Percentiles rank a stretch among this genome's conserved stretches.
These are phyloP conservation scores for Quaeritorhiza haematococci DNA, from an alignment of 371 early-diverging fungal species.

Conservation along the genomic window DNA sequence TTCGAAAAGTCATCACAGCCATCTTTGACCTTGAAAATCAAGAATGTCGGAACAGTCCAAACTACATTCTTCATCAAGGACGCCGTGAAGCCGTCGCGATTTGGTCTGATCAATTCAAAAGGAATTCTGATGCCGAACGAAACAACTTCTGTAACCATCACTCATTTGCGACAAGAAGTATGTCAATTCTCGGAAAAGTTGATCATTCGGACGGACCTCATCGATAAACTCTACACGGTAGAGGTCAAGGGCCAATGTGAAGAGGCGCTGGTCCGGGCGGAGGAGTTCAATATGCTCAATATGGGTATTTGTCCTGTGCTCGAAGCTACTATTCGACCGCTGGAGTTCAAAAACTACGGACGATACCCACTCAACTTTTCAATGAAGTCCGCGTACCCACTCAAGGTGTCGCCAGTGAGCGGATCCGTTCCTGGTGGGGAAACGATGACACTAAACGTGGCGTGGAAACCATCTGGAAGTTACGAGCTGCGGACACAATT, in stretches of 20 bases:
- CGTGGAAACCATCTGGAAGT: conserved; percentile 52
- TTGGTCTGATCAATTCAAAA: conserved; percentile 35
- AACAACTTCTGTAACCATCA: conserved; percentile 27
- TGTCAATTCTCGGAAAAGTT: conserved; percentile 37
- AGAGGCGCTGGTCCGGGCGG: conserved; percentile 44
- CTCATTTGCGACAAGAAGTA: conserved; percentile 39
- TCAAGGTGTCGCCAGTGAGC: conserved; percentile 37
- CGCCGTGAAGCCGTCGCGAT: conserved; percentile 35
- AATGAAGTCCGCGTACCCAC: conserved; percentile 43
- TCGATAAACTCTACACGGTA: conserved; percentile 40
- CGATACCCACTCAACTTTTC: conserved; percentile 39
- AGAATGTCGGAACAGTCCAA: conserved; percentile 45
- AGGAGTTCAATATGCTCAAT: conserved; percentile 45
- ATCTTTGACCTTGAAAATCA: conserved; percentile 24
- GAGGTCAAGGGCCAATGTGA: conserved; percentile 47
- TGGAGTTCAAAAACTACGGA: conserved; percentile 48
- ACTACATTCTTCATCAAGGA: conserved; percentile 38
- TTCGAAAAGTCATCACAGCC: conserved; percentile 47
- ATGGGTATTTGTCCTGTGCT: conserved; percentile 51
- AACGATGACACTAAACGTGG: conserved; percentile 24
- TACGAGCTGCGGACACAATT: conserved; percentile 53
- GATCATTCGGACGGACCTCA: conserved; percentile 42
- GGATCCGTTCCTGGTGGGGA: conserved; percentile 40
- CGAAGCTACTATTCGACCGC: conserved; percentile 33
- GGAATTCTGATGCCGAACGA: conserved; percentile 37